Base-by-base conservation (phyloP, 176 grass and related monocot genomes). In the Elaeis guineensis region DNA sequence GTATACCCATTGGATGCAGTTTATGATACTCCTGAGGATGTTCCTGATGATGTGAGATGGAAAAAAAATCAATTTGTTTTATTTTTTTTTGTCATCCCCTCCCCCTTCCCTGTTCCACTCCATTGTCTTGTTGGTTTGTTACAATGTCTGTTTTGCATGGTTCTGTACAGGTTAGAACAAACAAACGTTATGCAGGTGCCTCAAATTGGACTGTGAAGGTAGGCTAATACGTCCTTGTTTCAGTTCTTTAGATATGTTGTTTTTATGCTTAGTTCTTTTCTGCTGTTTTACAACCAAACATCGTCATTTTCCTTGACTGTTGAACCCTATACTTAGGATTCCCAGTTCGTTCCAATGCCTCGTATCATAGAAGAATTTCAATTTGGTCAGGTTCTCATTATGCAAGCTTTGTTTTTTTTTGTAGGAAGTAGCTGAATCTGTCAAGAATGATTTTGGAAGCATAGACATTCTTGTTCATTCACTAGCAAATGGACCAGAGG, bases 171-270 rank as follows among this genome's bases (percentile, higher is more conserved):
- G 72, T 97, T 51, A 97, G 78, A 82, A 16, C 65, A 53, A 97
- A 92, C 64, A 97, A 97, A 68, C 89, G 93, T 66, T 97, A 97
- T 61, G 75, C 87, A 22, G 87, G 93, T 50, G 85, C 84, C 26
- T 91, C 93, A 83, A 91, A 97, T 44, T 97, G 93, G 87, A 97
- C 93, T 19, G 93, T 97, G 54, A 90, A 90, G 82, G 87, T 90
- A 69, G 19, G 19, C 5, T 29, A 16, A 21, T 39, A 39, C 35
- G 5, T 61, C 30, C 30, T 57, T 72, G 64, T 59, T 29, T 19
- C 51, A 44, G 2, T 12, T 44, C 35, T 44, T 44, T 44, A 14
- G 35, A 44, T 44, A 14, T 44, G 35, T 44, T 44, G 8, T 14
- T 44, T 9, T 11, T 14, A 14, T 12, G 35, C 8, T 44, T 44